Evolutionary conservation across 2,329 filamentous ascomycete genomes (phyloP).

Genomic region (Penicillium sclerotiorum): DNA sequence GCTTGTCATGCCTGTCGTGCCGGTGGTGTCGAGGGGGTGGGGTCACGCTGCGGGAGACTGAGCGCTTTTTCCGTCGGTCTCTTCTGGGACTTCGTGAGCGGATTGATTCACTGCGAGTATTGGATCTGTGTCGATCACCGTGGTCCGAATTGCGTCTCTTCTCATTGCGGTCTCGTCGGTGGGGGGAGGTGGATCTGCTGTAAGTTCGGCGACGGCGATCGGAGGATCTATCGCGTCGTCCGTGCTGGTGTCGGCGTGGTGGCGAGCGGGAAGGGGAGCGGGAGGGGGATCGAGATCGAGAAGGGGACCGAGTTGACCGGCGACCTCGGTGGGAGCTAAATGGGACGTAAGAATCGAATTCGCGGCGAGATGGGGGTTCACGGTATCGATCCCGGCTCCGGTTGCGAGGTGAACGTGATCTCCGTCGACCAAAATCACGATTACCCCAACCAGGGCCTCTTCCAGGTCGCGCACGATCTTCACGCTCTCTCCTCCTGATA

Average conservation of each 20-base stretch:
- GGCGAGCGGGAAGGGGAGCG: constrained; percentile 35
- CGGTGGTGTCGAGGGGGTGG: constrained; percentile 30
- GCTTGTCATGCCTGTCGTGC: constrained; percentile 38
- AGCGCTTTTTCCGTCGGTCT: constrained; percentile 45
- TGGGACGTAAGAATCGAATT: constrained; percentile 62
- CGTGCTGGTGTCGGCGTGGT: constrained; percentile 21
- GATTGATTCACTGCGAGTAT: constrained; percentile 51
- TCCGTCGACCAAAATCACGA: constrained; percentile 51
- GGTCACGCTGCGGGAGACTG: constrained; percentile 41
- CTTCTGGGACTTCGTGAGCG: constrained; percentile 60
- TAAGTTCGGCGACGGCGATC: constrained; percentile 29
- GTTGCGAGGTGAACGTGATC: constrained; percentile 56
- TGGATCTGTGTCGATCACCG: constrained; percentile 54
- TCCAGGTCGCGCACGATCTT: constrained; percentile 1
- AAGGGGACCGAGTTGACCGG: constrained; percentile 37
- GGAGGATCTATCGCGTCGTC: constrained; percentile 27
- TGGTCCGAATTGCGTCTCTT: constrained; percentile 42
- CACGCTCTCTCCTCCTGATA: constrained; percentile 60
- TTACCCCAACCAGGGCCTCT: constrained; percentile 39
- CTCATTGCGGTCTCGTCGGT: constrained; percentile 38
- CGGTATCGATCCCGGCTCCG: constrained; percentile 50
- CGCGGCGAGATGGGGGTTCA: constrained; percentile 52
- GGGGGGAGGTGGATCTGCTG: constrained; percentile 45
- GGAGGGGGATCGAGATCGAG: constrained; percentile 34
- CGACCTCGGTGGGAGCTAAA: constrained; percentile 44